These are phyloP conservation scores for Trichocomaceae sp. DNA, from an alignment of 2,329 filamentous ascomycete species.

Conservation along the genomic window DNA sequence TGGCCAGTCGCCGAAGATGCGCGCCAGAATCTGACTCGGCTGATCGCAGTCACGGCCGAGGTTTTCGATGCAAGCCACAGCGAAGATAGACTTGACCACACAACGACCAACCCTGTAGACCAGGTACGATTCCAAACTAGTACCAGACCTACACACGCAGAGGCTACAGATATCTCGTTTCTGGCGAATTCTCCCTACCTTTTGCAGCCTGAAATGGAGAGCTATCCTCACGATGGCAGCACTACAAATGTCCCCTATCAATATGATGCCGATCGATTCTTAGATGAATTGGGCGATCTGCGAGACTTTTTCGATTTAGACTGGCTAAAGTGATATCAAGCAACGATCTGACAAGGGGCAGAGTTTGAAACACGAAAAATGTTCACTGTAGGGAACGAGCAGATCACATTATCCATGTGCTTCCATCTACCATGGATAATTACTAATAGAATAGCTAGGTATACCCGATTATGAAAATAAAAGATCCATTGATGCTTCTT, in stretches of 20 bases:
- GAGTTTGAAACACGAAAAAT: too few relatives aligned
- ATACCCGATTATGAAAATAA: too few relatives aligned
- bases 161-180: neutral
- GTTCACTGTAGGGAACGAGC: too few relatives aligned
- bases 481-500: too few relatives aligned
- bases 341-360: too few relatives aligned
- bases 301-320: constrained; percentile 1
- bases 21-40: neutral
- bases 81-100: neutral
- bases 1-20: neutral
- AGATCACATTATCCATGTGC: too few relatives aligned
- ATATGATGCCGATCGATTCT: neutral
- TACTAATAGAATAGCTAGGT: too few relatives aligned
- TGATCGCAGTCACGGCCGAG: neutral
- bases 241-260: neutral
- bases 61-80: neutral
- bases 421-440: too few relatives aligned
- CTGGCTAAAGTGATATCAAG: neutral
- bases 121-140: neutral
- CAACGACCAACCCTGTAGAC: neutral
- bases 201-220: neutral
- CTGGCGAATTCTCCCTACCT: neutral
- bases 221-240: neutral
- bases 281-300: neutral
- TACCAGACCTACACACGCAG: neutral